These are phyloP conservation scores for Mrakia frigida DNA, from an alignment of 768 basidiomycete genomes.

Conservation along the genomic window DNA sequence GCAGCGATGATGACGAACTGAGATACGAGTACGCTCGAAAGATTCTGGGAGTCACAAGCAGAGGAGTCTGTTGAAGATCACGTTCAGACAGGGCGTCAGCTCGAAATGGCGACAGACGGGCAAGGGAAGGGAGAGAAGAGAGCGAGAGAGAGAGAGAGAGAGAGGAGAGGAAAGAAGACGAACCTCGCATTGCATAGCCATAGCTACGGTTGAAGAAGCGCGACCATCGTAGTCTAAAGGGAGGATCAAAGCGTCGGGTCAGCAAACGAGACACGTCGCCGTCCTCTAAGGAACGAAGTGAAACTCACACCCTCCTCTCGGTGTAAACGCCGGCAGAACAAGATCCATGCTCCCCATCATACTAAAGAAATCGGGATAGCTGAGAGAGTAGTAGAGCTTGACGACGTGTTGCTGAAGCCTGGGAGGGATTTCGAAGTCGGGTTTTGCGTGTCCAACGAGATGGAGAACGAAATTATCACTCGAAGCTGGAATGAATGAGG, in stretches of 20 bases:
- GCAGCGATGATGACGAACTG: too few species aligned
- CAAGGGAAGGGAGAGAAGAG: neutral
- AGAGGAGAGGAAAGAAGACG: neutral
- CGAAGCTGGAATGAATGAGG: neutral
- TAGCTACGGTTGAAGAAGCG: constrained; percentile 7
- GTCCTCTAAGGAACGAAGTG: neutral
- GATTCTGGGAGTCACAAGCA: neutral
- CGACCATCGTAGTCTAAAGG: neutral
- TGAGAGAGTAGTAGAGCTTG: neutral
- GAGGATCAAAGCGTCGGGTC: neutral
- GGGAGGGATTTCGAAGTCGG: neutral
- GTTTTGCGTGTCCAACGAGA: constrained; percentile 8
- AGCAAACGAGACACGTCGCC: neutral
- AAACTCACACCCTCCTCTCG: neutral
- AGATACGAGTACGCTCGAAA: constrained; percentile 5
- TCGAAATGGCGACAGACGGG: neutral
- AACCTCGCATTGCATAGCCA: constrained; percentile 14
- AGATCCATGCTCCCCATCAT: constrained; percentile 9
- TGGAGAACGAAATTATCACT: constrained; percentile 12
- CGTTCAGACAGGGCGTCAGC: too few species aligned
- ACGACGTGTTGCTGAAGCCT: neutral
- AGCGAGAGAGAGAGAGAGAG: too few species aligned
- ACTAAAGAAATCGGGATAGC: constrained; percentile 7
- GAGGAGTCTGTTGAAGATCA: neutral
- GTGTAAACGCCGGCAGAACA: neutral